These are phyloP conservation scores for Coleophoma crateriformis DNA, from an alignment of 2,329 filamentous ascomycete genomes.

Conservation along the genomic window DNA sequence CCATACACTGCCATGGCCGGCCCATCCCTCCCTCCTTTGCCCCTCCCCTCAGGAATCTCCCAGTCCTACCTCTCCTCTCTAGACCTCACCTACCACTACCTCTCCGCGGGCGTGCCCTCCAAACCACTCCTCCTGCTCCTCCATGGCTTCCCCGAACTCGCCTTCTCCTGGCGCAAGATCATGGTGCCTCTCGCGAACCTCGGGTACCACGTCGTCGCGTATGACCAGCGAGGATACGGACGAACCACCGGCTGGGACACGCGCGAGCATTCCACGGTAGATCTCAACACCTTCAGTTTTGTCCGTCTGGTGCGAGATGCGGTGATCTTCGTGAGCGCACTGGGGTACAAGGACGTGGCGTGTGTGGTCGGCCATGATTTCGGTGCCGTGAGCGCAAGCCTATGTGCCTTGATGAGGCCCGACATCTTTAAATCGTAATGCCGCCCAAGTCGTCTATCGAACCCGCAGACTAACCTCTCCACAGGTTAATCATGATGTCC, in stretches of 20 bases:
- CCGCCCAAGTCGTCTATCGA: background rate
- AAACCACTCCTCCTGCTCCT: slow-evolving; percentile 54
- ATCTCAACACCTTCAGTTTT: slow-evolving; percentile 50
- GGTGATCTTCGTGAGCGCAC: slow-evolving; percentile 51
- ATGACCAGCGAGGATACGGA: slow-evolving; percentile 64
- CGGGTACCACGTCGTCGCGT: slow-evolving; percentile 61
- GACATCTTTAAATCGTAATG: slow-evolving; percentile 54
- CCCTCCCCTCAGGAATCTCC: slow-evolving; percentile 48
- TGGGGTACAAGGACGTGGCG: slow-evolving; percentile 52
- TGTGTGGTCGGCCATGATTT: slow-evolving; percentile 64
- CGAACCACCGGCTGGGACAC: slow-evolving; percentile 57
- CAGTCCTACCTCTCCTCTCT: slow-evolving; percentile 53
- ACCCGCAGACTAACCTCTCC: background rate
- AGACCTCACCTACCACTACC: slow-evolving; percentile 55
- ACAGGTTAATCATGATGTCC: slow-evolving; percentile 52
- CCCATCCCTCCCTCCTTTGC: slow-evolving; percentile 17
- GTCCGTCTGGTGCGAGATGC: slow-evolving; percentile 57
- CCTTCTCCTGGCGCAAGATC: slow-evolving; percentile 64
- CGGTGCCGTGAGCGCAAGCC: slow-evolving; percentile 53
- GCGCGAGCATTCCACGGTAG: slow-evolving; percentile 41
- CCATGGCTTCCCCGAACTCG: slow-evolving; percentile 64
- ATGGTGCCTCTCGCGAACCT: slow-evolving; percentile 50
- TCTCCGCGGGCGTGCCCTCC: slow-evolving; percentile 42
- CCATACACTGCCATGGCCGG: too few relatives aligned
- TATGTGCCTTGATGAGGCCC: slow-evolving; percentile 55